Conservation (phyloP, 176 grass and related monocot genomes). For the Lolium multiflorum region DNA sequence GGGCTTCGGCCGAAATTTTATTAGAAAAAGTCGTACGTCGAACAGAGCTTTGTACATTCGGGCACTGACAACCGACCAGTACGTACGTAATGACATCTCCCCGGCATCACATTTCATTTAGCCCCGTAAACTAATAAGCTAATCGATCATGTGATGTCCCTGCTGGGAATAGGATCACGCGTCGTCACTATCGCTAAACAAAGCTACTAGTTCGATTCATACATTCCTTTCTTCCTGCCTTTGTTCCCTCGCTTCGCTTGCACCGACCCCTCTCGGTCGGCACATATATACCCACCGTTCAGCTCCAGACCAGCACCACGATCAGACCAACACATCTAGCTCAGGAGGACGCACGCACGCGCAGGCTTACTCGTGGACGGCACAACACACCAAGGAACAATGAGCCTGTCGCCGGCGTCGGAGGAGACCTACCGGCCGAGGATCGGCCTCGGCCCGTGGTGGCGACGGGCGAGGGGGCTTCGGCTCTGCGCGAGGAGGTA, state of each 20-base stretch:
- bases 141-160: conserved; percentile 46
- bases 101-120: conserved; percentile 28
- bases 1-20: too few relatives aligned
- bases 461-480: too few relatives aligned
- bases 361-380: too few relatives aligned
- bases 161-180: conserved; percentile 31
- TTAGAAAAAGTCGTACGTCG: too few relatives aligned
- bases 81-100: conserved; percentile 47
- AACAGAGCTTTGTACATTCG: too few relatives aligned
- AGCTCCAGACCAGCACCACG: not conserved
- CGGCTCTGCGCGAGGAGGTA: too few relatives aligned
- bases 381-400: too few relatives aligned
- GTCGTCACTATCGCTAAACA: conserved; percentile 39
- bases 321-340: too few relatives aligned
- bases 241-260: conserved; percentile 32
- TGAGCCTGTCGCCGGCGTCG: too few relatives aligned
- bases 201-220: conserved; percentile 42
- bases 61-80: not conserved
- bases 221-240: conserved; percentile 63
- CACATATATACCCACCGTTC: not conserved
- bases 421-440: not conserved
- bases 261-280: too few relatives aligned
- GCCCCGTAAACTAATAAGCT: conserved; percentile 28
- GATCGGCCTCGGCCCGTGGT: not conserved
- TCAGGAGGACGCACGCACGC: too few relatives aligned